These are phyloP conservation scores for Biscogniauxia mediterranea DNA, from an alignment of 2,329 filamentous ascomycete genomes.

Conservation along the genomic window DNA sequence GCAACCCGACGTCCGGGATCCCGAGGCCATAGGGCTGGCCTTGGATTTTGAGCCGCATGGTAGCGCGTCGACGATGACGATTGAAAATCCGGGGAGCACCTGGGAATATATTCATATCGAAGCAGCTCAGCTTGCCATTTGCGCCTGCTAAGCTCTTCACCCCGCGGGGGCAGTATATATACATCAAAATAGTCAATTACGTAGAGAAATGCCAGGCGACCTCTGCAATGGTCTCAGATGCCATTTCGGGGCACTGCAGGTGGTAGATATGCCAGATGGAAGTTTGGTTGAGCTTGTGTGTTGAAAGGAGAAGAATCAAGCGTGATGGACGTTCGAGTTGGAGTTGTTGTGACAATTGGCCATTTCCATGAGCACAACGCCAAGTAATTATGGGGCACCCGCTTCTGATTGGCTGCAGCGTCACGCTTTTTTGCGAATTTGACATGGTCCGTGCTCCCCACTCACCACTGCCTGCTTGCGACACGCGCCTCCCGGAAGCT, in stretches of 20 bases:
- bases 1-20: constrained; percentile 20
- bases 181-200: constrained; percentile 25
- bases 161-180: constrained; percentile 1
- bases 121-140: constrained; percentile 22
- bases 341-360: constrained; percentile 31
- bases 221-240: constrained; percentile 5
- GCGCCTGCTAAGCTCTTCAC: constrained; percentile 11
- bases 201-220: constrained; percentile 22
- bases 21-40: constrained; percentile 34
- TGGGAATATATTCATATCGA: constrained; percentile 27
- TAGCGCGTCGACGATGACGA: constrained; percentile 35
- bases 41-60: constrained; percentile 37
- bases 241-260: constrained; percentile 4
- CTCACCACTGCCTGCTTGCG: constrained; percentile 15
- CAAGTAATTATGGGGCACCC: constrained; percentile 13
- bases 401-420: constrained; percentile 26
- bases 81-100: constrained; percentile 30
- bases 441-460: constrained; percentile 25
- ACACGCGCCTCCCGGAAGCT: constrained; percentile 17
- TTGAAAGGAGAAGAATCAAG: constrained; percentile 27
- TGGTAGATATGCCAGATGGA: constrained; percentile 7
- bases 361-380: constrained; percentile 18
- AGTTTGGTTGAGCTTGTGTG: constrained; percentile 22
- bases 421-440: constrained; percentile 17
- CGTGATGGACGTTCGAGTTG: constrained; percentile 22